Evolutionary conservation across 352 stramenopile species (phyloP).

Genomic region (Detonula confervacea): DNA sequence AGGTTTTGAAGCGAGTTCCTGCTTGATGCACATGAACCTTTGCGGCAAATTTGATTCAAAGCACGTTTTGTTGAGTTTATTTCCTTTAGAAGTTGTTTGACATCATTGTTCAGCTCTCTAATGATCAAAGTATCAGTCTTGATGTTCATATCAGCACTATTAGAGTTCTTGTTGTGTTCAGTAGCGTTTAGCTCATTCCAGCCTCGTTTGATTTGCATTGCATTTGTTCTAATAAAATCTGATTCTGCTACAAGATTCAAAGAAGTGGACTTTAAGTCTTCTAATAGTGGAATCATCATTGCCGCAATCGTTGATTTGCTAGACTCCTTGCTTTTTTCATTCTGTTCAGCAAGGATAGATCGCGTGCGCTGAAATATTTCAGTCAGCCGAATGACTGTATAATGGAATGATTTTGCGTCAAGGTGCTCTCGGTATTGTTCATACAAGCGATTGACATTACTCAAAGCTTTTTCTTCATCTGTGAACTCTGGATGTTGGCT

Average conservation of each 20-base stretch:
- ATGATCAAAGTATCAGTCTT: conserved; percentile 1
- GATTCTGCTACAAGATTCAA: conserved; percentile 29
- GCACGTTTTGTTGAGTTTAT: conserved; percentile 23
- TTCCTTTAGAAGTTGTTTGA: conserved; percentile 13
- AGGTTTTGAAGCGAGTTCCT: conserved; percentile 4
- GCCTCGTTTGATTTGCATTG: conserved; percentile 18
- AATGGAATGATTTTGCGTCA: conserved; percentile 29
- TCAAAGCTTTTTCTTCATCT: conserved; percentile 32
- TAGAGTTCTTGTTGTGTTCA: conserved; percentile 19
- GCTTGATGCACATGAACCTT: conserved; percentile 1
- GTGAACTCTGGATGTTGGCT: conserved; percentile 37
- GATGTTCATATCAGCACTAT: conserved; percentile 13
- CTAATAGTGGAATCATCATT: conserved; percentile 4
- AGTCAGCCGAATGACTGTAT: conserved; percentile 25
- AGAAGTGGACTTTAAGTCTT: conserved; percentile 32
- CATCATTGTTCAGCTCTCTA: conserved; percentile 17
- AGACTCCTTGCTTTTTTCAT: neutral
- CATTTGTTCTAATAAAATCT: conserved; percentile 21
- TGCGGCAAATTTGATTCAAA: conserved; percentile 5
- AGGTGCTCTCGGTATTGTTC: conserved; percentile 31
- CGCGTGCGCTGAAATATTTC: conserved; percentile 17
- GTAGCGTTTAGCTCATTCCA: conserved; percentile 30
- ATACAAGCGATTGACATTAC: conserved; percentile 35
- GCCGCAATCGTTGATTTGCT: neutral
- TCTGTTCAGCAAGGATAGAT: neutral